phyloP scores from a whole-genome alignment of 1,139 yeast species.

The Spencermartinsiella ligniputridi region DNA sequence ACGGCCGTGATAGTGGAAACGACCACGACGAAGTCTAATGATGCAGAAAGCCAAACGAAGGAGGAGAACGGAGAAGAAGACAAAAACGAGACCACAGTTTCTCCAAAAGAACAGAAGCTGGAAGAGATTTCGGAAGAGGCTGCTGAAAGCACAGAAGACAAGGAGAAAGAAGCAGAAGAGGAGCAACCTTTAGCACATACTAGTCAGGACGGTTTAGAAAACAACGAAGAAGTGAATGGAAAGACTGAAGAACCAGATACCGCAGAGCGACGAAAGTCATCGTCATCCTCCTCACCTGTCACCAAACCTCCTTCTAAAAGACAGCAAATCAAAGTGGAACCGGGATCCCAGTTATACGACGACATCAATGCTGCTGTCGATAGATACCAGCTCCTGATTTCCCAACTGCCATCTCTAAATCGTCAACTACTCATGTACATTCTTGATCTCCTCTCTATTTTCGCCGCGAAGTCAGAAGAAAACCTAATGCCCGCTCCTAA shows the following conservation, averaged over 20 bases:
- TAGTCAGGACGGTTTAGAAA: background rate
- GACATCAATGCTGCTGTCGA: constrained; percentile 68
- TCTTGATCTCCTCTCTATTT: constrained; percentile 79
- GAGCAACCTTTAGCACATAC: background rate
- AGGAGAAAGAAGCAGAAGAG: background rate
- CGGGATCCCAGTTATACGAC: constrained; percentile 13
- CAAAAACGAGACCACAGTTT: too few relatives aligned
- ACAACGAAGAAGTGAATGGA: background rate
- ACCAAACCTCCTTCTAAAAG: background rate
- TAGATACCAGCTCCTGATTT: constrained; percentile 66
- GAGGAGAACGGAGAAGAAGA: background rate
- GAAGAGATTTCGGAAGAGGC: background rate
- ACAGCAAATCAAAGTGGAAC: background rate
- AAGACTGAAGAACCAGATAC: background rate
- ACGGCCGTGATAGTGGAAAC: constrained; percentile 15
- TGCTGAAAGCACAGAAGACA: background rate
- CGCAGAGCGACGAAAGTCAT: background rate
- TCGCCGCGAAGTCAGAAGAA: constrained; percentile 69
- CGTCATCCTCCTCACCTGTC: background rate
- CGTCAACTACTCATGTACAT: constrained; percentile 85
- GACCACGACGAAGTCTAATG: constrained; percentile 4
- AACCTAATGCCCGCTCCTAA: constrained; percentile 92
- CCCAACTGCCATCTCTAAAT: constrained; percentile 61
- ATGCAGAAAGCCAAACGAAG: background rate
- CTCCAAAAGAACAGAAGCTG: background rate